phyloP scores from a whole-genome alignment of 2,329 filamentous ascomycete species.

The Talaromyces albobiverticillius region DNA sequence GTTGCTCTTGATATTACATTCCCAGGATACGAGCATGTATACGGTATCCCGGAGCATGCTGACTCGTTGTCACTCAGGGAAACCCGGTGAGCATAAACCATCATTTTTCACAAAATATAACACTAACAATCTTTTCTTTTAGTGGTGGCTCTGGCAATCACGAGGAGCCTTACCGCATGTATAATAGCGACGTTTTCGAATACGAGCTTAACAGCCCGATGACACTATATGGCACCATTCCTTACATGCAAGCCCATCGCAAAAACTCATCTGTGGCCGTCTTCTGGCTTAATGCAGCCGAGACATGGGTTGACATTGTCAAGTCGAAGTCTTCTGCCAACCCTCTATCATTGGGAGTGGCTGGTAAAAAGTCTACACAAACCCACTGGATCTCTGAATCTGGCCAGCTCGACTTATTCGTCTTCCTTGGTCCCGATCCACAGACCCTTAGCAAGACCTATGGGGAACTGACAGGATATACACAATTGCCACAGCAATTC shows the following conservation, averaged over 20 bases:
- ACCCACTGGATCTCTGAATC: constrained; percentile 97
- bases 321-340: constrained; percentile 74
- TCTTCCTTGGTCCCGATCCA: constrained; percentile 87
- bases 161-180: constrained; percentile 85
- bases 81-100: constrained; percentile 58
- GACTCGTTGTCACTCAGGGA: constrained; percentile 84
- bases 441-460: constrained; percentile 79
- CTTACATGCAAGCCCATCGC: constrained; percentile 95
- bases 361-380: constrained; percentile 69
- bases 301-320: constrained; percentile 94
- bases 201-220: constrained; percentile 96
- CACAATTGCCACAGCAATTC: constrained; percentile 87
- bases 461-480: constrained; percentile 85
- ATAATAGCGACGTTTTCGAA: constrained; percentile 97
- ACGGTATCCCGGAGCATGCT: constrained; percentile 89
- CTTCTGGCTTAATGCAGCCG: constrained; percentile 95
- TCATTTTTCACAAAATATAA: background rate
- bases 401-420: constrained; percentile 85
- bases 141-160: constrained; percentile 80
- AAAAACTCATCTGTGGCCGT: constrained; percentile 92
- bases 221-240: constrained; percentile 96
- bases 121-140: constrained; percentile 22
- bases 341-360: constrained; percentile 70
- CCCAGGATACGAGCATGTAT: constrained; percentile 86
- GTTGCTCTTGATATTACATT: constrained; percentile 89